These are phyloP conservation scores for Paraconiothyrium sp. DNA, from an alignment of 2,329 filamentous ascomycete species.

Conservation along the genomic window DNA sequence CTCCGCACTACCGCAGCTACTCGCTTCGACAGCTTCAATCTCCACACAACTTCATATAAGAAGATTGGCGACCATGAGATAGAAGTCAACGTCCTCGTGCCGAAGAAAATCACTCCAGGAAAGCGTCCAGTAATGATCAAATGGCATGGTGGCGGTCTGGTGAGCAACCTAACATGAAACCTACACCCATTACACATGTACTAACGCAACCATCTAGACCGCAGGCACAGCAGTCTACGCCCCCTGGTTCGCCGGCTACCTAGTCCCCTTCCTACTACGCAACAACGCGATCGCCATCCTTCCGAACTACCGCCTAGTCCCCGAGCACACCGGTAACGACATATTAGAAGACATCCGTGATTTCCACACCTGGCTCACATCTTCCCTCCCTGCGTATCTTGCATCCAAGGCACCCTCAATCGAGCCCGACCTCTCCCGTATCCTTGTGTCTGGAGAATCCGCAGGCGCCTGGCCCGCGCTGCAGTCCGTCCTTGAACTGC, in stretches of 20 bases:
- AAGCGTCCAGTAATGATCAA: constrained; percentile 54
- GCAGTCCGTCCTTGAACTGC: constrained; percentile 37
- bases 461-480: constrained; percentile 51
- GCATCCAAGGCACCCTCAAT: constrained; percentile 22
- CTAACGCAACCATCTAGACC: constrained; percentile 22
- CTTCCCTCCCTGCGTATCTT: constrained; percentile 21
- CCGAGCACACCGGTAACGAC: constrained; percentile 58
- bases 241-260: constrained; percentile 41
- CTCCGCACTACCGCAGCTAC: constrained; percentile 29
- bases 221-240: constrained; percentile 39
- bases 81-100: constrained; percentile 50
- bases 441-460: constrained; percentile 49
- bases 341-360: constrained; percentile 59
- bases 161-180: constrained; percentile 27
- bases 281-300: constrained; percentile 57
- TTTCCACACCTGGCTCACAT: constrained; percentile 58
- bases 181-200: neutral
- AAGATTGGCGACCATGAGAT: constrained; percentile 49
- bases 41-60: constrained; percentile 55
- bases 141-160: constrained; percentile 58
- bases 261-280: constrained; percentile 51
- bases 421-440: constrained; percentile 32
- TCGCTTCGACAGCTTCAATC: constrained; percentile 51
- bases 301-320: constrained; percentile 62
- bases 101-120: constrained; percentile 45